Base-by-base conservation (phyloP, 176 grass and related monocot genomes). In the Juncus effusus region DNA sequence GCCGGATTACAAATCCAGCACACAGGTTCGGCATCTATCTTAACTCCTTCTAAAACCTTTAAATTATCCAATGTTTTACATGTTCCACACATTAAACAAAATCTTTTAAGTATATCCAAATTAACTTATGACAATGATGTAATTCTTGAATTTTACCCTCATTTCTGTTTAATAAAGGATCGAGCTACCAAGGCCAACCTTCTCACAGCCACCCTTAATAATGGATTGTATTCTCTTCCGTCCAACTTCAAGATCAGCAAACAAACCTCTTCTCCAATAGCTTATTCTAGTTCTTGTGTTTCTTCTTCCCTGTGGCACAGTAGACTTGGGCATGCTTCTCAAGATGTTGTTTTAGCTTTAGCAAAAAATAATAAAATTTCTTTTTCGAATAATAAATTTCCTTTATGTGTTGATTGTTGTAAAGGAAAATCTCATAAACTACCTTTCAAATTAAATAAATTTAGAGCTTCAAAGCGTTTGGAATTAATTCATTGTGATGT, bases 101-200 rank as follows among this genome's bases (percentile, higher is more conserved):
- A 71, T 36, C 50, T 71, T 6, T 15, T 71, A 8, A 56, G 2
- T 13, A 36, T 71, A 38, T 11, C 42, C 7, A 8, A 71, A 71
- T 71, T 71, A 39, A 56, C 19, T 0, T 38, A 40, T 10, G 40
- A 39, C 7, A 65, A 65, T 65, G n/a, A 65, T 2, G 28, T 65
- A 3, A 11, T 6, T 40, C 11, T 56, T 6, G 16, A 71, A 56
- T 71, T 71, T 36, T 40, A 38, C 35, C 50, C 67, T 6, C 38
- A 42, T 71, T 38, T 56, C 44, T 60, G 55, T 73, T 12, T 60
- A 10, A 37, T 61, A 10, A 73, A 73, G 69, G 69, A 73, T 60
- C 42, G 55, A 40, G 38, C 10, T 13, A 16, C 28, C 4, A 3
- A 49, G 16, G 52, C 10, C 4, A 28, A 13, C 12, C 40, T 68